Conservation (phyloP, 163 green algal species). For the Trebouxia gelatinosa region DNA sequence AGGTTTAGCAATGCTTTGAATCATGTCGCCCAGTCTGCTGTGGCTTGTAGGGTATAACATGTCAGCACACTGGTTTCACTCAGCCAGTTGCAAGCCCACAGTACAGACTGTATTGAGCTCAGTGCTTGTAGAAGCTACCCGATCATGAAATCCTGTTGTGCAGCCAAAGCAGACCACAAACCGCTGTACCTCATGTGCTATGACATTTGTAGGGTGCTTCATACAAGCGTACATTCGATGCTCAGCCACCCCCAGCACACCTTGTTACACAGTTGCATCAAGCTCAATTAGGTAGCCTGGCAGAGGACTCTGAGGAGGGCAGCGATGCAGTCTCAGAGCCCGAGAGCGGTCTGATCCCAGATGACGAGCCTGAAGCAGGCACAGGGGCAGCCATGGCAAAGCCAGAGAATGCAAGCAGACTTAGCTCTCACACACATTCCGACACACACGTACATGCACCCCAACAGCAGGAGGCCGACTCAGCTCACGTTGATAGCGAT, state of each 20-base stretch:
- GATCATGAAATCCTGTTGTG: background rate
- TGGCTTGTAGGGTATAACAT: background rate
- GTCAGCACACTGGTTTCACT: background rate
- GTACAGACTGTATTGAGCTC: background rate
- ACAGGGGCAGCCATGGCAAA: slow-evolving; percentile 6
- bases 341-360: slow-evolving; percentile 37
- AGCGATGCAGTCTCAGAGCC: slow-evolving; percentile 32
- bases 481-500: too few species aligned
- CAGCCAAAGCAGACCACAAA: background rate
- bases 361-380: background rate
- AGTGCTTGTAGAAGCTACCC: background rate
- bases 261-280: slow-evolving; percentile 43
- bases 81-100: background rate
- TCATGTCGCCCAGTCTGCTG: background rate
- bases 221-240: slow-evolving; percentile 36
- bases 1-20: background rate
- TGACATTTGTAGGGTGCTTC: slow-evolving; percentile 29
- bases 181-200: slow-evolving; percentile 20
- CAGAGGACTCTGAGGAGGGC: slow-evolving; percentile 46
- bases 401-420: background rate
- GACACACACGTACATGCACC: background rate
- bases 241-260: slow-evolving; percentile 40
- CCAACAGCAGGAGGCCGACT: background rate
- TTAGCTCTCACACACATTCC: background rate
- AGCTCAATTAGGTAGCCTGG: slow-evolving; percentile 30